A percentile compares a stretch with the other conserved stretches of the same genome.
These are phyloP conservation scores for Blastocladiella britannica DNA, from an alignment of 192 early-diverging fungal species.

Conservation along the genomic window DNA sequence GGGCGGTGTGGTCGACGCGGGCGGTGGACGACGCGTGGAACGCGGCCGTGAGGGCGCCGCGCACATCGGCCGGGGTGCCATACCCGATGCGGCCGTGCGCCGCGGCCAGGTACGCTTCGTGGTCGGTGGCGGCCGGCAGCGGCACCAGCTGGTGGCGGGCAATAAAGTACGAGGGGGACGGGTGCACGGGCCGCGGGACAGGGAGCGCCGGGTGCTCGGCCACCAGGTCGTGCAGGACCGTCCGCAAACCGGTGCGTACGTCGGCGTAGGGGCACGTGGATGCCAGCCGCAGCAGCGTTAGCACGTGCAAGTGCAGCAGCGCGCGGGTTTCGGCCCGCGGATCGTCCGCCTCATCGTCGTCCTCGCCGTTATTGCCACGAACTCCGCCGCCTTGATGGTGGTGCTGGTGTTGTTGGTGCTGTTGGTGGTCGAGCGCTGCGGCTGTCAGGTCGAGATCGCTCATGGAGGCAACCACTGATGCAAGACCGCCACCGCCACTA, in stretches of 20 bases:
- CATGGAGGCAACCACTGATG: too few relatives aligned
- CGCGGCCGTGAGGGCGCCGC: conserved; percentile 19
- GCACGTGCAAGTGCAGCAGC: neutral
- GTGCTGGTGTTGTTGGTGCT: too few relatives aligned
- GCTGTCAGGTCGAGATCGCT: neutral
- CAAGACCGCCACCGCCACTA: too few relatives aligned
- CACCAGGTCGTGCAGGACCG: neutral
- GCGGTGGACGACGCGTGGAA: conserved; percentile 25
- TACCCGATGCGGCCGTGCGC: neutral
- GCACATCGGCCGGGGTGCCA: neutral
- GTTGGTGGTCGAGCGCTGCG: neutral
- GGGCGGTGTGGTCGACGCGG: conserved; percentile 22
- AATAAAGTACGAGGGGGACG: neutral
- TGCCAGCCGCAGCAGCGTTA: neutral
- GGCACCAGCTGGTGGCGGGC: neutral
- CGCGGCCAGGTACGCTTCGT: neutral
- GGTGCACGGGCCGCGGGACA: neutral
- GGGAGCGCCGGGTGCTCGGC: neutral
- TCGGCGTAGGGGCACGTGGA: neutral
- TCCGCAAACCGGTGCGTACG: neutral
- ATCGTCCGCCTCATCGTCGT: too few relatives aligned
- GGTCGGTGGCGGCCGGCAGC: neutral
- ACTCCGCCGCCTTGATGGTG: too few relatives aligned
- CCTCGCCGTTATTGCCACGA: too few relatives aligned
- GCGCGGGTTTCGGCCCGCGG: neutral